These are phyloP conservation scores for Vishniacozyma victoriae DNA, from an alignment of 768 basidiomycete species.

Conservation along the genomic window DNA sequence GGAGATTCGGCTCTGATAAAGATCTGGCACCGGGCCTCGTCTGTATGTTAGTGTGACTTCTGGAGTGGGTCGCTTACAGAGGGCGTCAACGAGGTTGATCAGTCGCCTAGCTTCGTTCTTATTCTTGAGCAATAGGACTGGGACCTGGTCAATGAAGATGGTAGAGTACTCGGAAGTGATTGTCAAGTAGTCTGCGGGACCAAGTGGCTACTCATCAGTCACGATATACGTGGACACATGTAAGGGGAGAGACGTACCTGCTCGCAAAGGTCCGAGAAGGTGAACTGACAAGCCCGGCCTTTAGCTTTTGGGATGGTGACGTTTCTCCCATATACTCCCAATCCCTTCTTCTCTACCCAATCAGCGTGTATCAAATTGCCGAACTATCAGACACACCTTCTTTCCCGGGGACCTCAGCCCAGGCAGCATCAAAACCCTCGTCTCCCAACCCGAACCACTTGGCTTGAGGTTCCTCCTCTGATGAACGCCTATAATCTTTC, in stretches of 20 bases:
- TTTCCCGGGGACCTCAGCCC: conserved; percentile 9
- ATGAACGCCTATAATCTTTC: conserved; percentile 52
- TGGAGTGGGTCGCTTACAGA: conserved; percentile 49
- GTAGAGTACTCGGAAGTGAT: conserved; percentile 54
- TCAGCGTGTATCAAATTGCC: background rate
- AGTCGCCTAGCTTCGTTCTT: conserved; percentile 60
- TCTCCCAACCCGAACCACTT: conserved; percentile 16
- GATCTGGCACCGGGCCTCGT: conserved; percentile 43
- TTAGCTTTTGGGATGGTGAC: conserved; percentile 52
- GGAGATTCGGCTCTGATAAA: conserved; percentile 31
- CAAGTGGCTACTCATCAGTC: conserved; percentile 52
- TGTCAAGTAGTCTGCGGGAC: conserved; percentile 58
- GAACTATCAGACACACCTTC: conserved; percentile 6
- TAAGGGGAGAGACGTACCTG: conserved; percentile 4
- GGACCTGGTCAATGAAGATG: conserved; percentile 54
- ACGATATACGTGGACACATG: too few species aligned
- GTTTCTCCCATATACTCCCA: conserved; percentile 54
- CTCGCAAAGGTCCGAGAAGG: conserved; percentile 59
- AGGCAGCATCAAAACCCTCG: conserved; percentile 16
- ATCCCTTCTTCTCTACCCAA: conserved; percentile 3
- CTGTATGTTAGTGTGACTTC: conserved; percentile 7
- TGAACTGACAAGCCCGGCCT: conserved; percentile 51
- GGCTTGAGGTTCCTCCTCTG: conserved; percentile 2
- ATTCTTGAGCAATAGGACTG: conserved; percentile 52
- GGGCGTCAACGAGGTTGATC: conserved; percentile 59